Base-by-base conservation (phyloP, 768 basidiomycete genomes). In the Podaxis mareebaensis region DNA sequence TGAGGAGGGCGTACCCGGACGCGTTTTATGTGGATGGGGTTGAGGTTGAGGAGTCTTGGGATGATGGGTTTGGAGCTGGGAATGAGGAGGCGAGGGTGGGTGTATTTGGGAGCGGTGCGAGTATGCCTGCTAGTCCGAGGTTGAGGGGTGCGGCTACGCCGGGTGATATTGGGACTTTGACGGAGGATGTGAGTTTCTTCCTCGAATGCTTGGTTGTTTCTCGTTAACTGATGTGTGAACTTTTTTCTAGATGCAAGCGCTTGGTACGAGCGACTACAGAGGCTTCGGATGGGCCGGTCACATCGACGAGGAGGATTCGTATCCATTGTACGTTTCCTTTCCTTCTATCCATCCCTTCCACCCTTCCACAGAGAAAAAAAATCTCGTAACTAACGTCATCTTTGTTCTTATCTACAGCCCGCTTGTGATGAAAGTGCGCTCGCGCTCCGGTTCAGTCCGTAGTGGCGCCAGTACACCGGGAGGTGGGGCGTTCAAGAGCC, bases 1-100 rank as follows among this genome's bases (percentile, higher is more conserved):
- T 99, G 64, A 81, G 96, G 67, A 82, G 96, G 38, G 97, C 96
- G 15, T 99, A 99, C 73, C 97, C 97, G 1, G 95, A 98, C 67
- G 88, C 91, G 60, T 98, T 97, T 79, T 83, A 88, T 68, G 87
- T 86, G 46, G 74, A 72, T 6, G 83, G 78, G 24, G 85, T 80
- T 1, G 83, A 81, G 59, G 83, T 79, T 52, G 72, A 75, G 51
- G 74, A 66, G 26, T 72, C 70, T 53, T 76, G 73, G 63, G 67
- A 65, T 4, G 75, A 76, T 64, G 85, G 81, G 65, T 89, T 89
- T 66, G 79, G 80, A 3, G 78, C 78, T 20, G 89, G 91, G 12
- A 12, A 48, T 55, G 20, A 4, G n/a, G 84, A 91, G 53, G 87
- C 90, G 71, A 83, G 88, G 66, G 82, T 88, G 75, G 79, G 80